Base-by-base conservation (phyloP, 768 basidiomycete genomes). In the Tylopilus vinaceipallidus region DNA sequence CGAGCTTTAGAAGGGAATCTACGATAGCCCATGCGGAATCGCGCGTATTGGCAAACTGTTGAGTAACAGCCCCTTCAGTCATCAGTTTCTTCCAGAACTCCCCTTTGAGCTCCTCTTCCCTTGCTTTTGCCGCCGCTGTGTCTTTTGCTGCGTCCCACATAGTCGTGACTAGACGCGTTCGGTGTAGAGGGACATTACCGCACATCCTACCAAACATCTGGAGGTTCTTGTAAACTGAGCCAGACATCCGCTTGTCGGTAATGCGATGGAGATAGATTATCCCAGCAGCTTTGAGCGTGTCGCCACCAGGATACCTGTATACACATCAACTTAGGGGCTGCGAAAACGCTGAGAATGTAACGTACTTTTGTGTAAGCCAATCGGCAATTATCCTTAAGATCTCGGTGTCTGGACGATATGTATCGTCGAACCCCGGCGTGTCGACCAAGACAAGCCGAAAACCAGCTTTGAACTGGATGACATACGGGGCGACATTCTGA, bases 201-300 rank as follows among this genome's bases (percentile, higher is more conserved):
- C 74, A 75, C 9, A 75, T 44, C 30, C 60, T 55, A n/a, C 58
- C 51, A 49, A 74, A 71, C 50, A 71, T 42, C n/a, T 56, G 47
- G 39, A 73, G 60, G 43, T 69, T 70, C 26, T 58, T 61, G 20
- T 39, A 38, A 6, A 50, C 50, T 13, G 68, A 61, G 13, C 67
- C 69, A 12, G 58, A 49, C 58, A 74, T 57, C 5, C 67, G 63
- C 24, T 54, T 69, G 41, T 71, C 66, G 17, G 68, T 60, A 39
- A 74, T 72, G 17, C 64, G 60, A 39, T 69, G 67, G 19, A 68
- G 35, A 46, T 71, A 71, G 23, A 72, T 50, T 26, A 72, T 54
- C 9, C 72, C 72, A 20, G 60, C 40, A 4, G 66, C 36, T n/a
- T 52, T 62, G 38, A 52, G 42, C 1, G 14, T 30, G 1, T 9